phyloP scores from a whole-genome alignment of 2,329 filamentous ascomycete genomes.

The Exophiala alcalophila region DNA sequence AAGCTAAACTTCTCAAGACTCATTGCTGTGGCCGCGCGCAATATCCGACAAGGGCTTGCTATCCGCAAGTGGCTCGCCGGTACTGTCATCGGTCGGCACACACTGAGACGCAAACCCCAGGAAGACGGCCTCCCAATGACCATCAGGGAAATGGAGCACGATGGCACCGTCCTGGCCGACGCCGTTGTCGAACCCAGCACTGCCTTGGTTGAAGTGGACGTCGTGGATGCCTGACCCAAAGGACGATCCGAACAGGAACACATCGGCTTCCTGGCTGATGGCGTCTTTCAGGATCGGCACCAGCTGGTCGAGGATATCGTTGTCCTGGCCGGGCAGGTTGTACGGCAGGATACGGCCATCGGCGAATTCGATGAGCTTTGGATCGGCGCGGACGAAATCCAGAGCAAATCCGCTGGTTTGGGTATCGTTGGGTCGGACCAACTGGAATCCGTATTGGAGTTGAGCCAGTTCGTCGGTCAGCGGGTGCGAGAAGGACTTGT shows the following conservation, averaged over 20 bases:
- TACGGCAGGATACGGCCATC: constrained; percentile 33
- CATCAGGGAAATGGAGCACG: constrained; percentile 37
- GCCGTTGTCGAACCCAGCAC: constrained; percentile 37
- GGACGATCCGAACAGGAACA: constrained; percentile 41
- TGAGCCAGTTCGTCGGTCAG: constrained; percentile 30
- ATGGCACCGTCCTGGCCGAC: constrained; percentile 39
- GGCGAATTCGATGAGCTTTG: constrained; percentile 29
- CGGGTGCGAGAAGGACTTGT: constrained; percentile 31
- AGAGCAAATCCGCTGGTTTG: constrained; percentile 19
- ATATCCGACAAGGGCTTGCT: constrained; percentile 8
- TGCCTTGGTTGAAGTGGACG: constrained; percentile 44
- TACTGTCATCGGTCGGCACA: constrained; percentile 36
- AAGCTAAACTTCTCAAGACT: too few species aligned
- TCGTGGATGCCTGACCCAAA: constrained; percentile 38
- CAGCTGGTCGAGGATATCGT: constrained; percentile 42
- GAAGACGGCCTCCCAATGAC: constrained; percentile 42
- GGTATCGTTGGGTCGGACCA: constrained; percentile 21
- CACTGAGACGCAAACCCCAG: constrained; percentile 41
- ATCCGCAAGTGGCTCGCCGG: constrained; percentile 4
- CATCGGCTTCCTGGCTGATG: constrained; percentile 36
- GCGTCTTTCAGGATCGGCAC: constrained; percentile 37
- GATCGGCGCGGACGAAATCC: constrained; percentile 28
- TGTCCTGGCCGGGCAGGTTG: constrained; percentile 25
- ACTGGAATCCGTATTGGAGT: constrained; percentile 32
- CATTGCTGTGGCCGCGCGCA: too few species aligned